Evolutionary conservation across 192 early-diverging fungal genomes (phyloP), one percentile per base, ranked within the genome.

Genomic region (Coemansia sp.): DNA sequence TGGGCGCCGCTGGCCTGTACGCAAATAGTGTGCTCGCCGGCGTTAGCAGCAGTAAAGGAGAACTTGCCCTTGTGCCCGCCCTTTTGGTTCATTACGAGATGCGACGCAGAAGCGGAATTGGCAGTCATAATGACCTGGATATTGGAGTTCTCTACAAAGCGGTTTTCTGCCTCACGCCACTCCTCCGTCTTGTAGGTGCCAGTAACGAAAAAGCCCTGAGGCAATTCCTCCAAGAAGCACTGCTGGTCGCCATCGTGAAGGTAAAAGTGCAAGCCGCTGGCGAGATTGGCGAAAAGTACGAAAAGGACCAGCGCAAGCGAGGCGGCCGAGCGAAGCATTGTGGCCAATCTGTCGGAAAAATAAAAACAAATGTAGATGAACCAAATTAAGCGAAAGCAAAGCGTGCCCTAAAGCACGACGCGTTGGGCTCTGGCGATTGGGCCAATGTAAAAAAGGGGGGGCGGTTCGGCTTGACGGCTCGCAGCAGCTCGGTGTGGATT

Each of bases 181-280:
- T 95, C 88, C 70, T 95, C 91, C 38, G 94, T 85, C 69, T 85
- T 88, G 84, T 90, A 98, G 36, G 81, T 72, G 88, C 95, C 93
- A 23, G 89, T 86, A 23, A 94, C 90, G 53, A 91, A 85, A 34
- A 94, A 93, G 63, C 94, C 92, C 68, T 87, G 89, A 18, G 96
- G 94, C 28, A 98, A 83, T 65, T 98, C 95, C 72, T 98, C 96
- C 11, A 93, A 83, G 65, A 98, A 98, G 82, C 96, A 98, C 69
- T 92, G 88, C 72, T 90, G 87, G 63, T 95, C 91, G 46, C 75
- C 79, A 50, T 93, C 93, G 62, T 93, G 94, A 16, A 97, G 86
- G 67, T 95, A 97, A 69, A 98, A 97, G 76, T 97, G 92, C 60
- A 98, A 85, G 11, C 88, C 90, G 57, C 63, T 76, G 48, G 58